Conservation (phyloP, 192 early-diverging fungal species). For the Coemansia sp. region DNA sequence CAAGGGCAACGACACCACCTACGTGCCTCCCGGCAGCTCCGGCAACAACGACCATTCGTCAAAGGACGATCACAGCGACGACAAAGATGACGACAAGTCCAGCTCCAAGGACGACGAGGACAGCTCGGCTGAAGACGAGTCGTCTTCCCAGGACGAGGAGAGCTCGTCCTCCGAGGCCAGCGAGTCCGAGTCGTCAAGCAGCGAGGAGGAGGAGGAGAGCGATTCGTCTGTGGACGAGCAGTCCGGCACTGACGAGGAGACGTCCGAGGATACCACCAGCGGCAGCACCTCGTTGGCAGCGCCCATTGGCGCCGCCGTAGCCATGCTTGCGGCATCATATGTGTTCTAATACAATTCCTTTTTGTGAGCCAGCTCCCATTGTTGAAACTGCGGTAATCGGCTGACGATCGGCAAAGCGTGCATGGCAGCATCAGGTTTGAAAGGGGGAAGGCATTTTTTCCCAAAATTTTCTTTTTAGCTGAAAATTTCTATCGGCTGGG, state of each 20-base stretch:
- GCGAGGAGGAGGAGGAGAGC: background rate
- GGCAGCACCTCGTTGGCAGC: slow-evolving; percentile 17
- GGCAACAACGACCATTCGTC: slow-evolving; percentile 6
- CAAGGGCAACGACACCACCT: slow-evolving; percentile 55
- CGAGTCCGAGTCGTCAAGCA: background rate
- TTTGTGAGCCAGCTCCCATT: too few species aligned
- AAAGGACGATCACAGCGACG: slow-evolving; percentile 4
- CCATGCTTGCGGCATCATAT: slow-evolving; percentile 33
- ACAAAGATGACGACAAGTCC: slow-evolving; percentile 8
- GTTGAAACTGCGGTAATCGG: too few species aligned
- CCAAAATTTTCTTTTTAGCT: too few species aligned
- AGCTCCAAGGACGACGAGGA: slow-evolving; percentile 2
- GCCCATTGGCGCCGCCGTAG: slow-evolving; percentile 23
- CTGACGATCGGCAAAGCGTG: too few species aligned
- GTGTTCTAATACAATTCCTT: slow-evolving; percentile 19
- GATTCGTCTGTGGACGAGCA: slow-evolving; percentile 12
- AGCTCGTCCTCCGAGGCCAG: slow-evolving; percentile 4
- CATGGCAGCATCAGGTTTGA: too few species aligned
- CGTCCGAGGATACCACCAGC: slow-evolving; percentile 11
- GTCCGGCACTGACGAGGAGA: slow-evolving; percentile 6
- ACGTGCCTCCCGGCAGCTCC: slow-evolving; percentile 47
- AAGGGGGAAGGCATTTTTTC: too few species aligned
- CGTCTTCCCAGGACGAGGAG: slow-evolving; percentile 3
- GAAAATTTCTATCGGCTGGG: too few species aligned
- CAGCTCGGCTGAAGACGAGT: slow-evolving; percentile 4